Conservation (phyloP, 192 early-diverging fungal genomes). For the Cladochytrium replicatum region DNA sequence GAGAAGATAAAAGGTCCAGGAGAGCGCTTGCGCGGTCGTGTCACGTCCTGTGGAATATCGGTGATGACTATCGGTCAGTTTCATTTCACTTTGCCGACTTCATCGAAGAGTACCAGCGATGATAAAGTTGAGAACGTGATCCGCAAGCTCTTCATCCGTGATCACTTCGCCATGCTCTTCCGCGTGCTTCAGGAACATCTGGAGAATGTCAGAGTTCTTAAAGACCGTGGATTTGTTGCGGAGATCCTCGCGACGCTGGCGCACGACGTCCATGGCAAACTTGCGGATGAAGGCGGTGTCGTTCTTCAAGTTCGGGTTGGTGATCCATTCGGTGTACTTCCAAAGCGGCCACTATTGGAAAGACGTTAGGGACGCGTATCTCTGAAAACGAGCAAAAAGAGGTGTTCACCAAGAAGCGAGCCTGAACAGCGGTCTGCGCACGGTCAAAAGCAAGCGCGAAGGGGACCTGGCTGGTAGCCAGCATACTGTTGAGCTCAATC, state of each 20-base stretch:
- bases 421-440: not conserved
- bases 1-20: constrained; percentile 34
- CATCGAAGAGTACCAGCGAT: not conserved
- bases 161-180: constrained; percentile 10
- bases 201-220: constrained; percentile 1
- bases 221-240: not conserved
- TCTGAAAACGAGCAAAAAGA: no score
- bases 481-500: not conserved
- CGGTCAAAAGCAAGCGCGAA: constrained; percentile 13
- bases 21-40: constrained; percentile 37
- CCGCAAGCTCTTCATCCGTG: constrained; percentile 7
- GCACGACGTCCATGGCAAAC: constrained; percentile 5
- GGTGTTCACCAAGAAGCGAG: constrained; percentile 7
- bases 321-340: constrained; percentile 4
- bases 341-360: no score
- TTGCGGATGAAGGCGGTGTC: constrained; percentile 2
- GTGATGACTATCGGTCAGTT: not conserved
- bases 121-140: constrained; percentile 15
- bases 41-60: constrained; percentile 39
- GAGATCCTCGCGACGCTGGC: not conserved
- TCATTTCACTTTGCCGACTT: not conserved
- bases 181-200: constrained; percentile 5
- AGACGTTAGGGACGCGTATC: no score
- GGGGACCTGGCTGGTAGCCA: not conserved
- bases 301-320: not conserved